Conservation (phyloP, 2,329 filamentous ascomycete genomes). For the Penicillium polonicum region DNA sequence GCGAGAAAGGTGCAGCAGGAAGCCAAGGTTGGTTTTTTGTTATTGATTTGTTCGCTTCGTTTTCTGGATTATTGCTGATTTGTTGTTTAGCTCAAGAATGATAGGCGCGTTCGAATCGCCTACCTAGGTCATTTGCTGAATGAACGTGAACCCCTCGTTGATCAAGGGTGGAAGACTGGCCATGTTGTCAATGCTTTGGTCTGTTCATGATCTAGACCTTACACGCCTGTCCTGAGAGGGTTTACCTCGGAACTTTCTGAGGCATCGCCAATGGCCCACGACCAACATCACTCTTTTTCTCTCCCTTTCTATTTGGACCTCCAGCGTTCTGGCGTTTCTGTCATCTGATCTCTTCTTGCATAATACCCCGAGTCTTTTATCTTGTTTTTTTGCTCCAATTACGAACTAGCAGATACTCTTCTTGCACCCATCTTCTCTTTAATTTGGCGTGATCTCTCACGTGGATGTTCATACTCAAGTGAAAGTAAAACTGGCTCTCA, state of each 20-base stretch:
- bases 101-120: slow-evolving; percentile 65
- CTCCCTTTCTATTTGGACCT: background rate
- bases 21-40: slow-evolving; percentile 55
- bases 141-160: slow-evolving; percentile 62
- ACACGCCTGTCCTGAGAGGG: background rate
- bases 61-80: slow-evolving; percentile 6
- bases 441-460: background rate
- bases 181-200: slow-evolving; percentile 77
- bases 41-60: background rate
- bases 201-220: slow-evolving; percentile 4
- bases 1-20: slow-evolving; percentile 63
- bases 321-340: slow-evolving; percentile 21
- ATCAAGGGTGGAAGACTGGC: slow-evolving; percentile 73
- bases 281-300: background rate
- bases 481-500: background rate
- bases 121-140: slow-evolving; percentile 80
- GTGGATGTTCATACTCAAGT: background rate
- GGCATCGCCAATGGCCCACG: too few relatives aligned
- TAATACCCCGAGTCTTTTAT: slow-evolving; percentile 28
- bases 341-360: slow-evolving; percentile 20
- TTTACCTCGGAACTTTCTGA: background rate
- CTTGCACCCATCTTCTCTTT: background rate
- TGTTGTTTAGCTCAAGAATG: slow-evolving; percentile 53
- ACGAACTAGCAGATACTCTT: background rate
- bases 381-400: background rate